phyloP scores from a whole-genome alignment of 148 eudicot species.

The Cornus kousa region DNA sequence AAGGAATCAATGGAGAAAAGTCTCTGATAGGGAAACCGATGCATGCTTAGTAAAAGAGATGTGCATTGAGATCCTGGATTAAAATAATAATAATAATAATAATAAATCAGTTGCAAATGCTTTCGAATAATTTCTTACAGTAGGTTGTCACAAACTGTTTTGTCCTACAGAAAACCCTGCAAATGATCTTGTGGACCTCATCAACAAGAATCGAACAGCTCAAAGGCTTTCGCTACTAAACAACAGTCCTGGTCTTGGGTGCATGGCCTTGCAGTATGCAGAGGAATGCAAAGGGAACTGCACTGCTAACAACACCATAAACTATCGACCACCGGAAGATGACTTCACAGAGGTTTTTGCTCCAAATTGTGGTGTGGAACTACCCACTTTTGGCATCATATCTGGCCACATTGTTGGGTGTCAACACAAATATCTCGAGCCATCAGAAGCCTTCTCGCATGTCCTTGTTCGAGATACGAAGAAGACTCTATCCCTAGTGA shows the following conservation, averaged over 20 bases:
- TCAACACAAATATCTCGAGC: conserved; percentile 47
- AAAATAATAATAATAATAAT: too few species aligned
- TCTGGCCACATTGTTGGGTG: conserved; percentile 61
- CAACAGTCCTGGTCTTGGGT: conserved; percentile 72
- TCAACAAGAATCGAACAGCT: conserved; percentile 73
- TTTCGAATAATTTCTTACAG: neutral
- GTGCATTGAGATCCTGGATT: too few species aligned
- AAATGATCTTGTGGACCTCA: conserved; percentile 63
- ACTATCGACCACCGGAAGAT: conserved; percentile 50
- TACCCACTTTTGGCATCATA: conserved; percentile 60
- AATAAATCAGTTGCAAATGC: too few species aligned
- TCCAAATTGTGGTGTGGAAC: conserved; percentile 76
- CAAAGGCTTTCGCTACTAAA: conserved; percentile 40
- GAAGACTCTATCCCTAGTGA: conserved; percentile 35
- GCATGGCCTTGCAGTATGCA: conserved; percentile 77
- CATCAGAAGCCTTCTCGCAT: conserved; percentile 55
- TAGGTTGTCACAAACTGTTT: neutral
- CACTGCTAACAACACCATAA: conserved; percentile 49
- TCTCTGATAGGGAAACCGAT: too few species aligned
- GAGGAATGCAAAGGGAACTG: conserved; percentile 59
- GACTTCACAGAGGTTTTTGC: conserved; percentile 74
- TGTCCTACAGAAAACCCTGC: conserved; percentile 61
- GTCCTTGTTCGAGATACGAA: conserved; percentile 38
- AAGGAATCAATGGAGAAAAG: too few species aligned
- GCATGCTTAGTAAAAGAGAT: too few species aligned